Evolutionary conservation across 176 grass and related monocot species (phyloP), one percentile per base, ranked within the genome.

Genomic region (Musa troglodytarum): DNA sequence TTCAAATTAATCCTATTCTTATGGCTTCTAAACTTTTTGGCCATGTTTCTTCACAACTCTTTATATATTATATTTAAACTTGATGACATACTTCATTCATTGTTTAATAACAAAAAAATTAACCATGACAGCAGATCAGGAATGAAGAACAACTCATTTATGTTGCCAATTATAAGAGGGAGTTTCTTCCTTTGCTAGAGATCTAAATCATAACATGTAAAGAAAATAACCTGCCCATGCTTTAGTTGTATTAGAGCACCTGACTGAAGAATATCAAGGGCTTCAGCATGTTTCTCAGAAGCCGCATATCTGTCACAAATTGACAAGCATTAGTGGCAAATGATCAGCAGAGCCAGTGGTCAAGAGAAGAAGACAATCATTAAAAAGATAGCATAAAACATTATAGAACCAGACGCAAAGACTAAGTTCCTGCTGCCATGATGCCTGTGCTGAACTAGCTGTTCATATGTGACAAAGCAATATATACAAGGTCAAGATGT

Each of bases 211-310:
- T 25, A 58, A 56, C 80, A 71, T 50, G 20, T 52, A 8, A 82
- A 78, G 68, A 80, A 82, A 79, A 65, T 74, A 81, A 98, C 95
- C 88, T 98, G 88, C 62, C 81, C 86, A 74, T 98, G 86, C 80
- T 98, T 93, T 72, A 98, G 79, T 72, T 98, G 95, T 64, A 93
- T 74, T 77, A 89, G 77, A 86, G 90, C 82, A 43, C 95, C 95
- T 57, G 90, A 87, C 56, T 98, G 78, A 77, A 93, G 84, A 70
- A 98, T 91, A 77, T 98, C 90, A 72, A 98, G 84, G 68, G 90
- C 86, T 86, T 93, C 88, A 14, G 73, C 86, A 72, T 91, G 87
- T 83, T 75, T 93, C 79, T 93, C 85, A 64, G 72, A 85, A 85
- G 90, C 59, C 65, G 82, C 83, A 82, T 98, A 98, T 83, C 90